Evolutionary conservation across 441 rosid genomes (phyloP).

Genomic region (Omphalea diandra): DNA sequence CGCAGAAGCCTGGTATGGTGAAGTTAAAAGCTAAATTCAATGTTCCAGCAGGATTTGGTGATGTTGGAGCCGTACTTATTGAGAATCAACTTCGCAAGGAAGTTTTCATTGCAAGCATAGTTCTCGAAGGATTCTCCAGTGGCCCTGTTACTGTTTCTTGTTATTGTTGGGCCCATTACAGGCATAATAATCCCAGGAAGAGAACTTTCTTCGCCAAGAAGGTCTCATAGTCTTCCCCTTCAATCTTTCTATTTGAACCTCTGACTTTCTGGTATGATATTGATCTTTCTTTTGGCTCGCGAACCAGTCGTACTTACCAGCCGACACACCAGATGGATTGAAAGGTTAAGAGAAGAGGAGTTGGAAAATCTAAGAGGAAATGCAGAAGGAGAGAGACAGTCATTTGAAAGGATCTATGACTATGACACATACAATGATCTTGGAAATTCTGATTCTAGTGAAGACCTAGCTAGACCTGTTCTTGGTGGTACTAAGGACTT

Average conservation of each 20-base stretch:
- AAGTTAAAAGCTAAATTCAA: conserved; percentile 43
- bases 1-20: conserved; percentile 22
- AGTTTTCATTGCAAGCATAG: conserved; percentile 40
- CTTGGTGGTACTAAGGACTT: conserved; percentile 33
- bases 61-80: conserved; percentile 49
- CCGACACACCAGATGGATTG: conserved; percentile 52
- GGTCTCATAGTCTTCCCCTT: conserved; percentile 23
- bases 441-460: conserved; percentile 29
- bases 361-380: conserved; percentile 45
- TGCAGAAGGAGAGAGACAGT: conserved; percentile 49
- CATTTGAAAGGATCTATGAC: conserved; percentile 60
- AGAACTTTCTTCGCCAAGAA: conserved; percentile 58
- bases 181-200: conserved; percentile 35
- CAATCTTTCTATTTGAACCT: neutral
- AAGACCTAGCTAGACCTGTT: conserved; percentile 23
- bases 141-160: conserved; percentile 46
- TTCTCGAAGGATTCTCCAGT: conserved; percentile 37
- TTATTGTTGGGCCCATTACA: conserved; percentile 54
- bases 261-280: neutral
- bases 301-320: conserved; percentile 50
- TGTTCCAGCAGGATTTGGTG: conserved; percentile 54
- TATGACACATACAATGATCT: conserved; percentile 68
- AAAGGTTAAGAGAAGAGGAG: conserved; percentile 46
- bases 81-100: conserved; percentile 57
- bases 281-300: neutral